Evolutionary conservation across 1,139 yeast genomes (phyloP).

Genomic region (Zygoascus meyerae): DNA sequence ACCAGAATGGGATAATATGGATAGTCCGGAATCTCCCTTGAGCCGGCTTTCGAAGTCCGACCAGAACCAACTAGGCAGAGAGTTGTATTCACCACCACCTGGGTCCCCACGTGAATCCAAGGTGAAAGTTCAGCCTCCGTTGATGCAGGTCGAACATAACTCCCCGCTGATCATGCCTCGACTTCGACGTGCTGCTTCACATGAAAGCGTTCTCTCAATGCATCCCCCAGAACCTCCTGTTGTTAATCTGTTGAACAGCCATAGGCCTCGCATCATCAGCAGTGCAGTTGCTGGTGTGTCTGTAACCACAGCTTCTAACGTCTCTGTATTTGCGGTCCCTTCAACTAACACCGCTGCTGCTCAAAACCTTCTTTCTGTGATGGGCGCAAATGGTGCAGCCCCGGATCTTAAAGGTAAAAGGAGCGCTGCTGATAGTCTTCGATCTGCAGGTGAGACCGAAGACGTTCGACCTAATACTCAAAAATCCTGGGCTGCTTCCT

Average conservation of each 20-base stretch:
- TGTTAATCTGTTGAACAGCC: no score
- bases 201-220: conserved; percentile 18
- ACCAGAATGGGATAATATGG: not conserved
- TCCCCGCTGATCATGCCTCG: conserved; percentile 10
- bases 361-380: not conserved
- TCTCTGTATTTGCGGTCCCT: not conserved
- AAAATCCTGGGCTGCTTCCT: conserved; percentile 6
- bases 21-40: not conserved
- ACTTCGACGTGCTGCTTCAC: conserved; percentile 17
- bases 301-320: not conserved
- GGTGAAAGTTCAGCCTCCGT: not conserved
- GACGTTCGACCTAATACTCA: no score
- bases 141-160: conserved; percentile 4
- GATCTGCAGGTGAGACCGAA: conserved; percentile 3
- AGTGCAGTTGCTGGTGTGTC: not conserved
- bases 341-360: not conserved
- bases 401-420: conserved; percentile 1
- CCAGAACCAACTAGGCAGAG: no score
- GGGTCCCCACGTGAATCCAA: not conserved
- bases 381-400: not conserved
- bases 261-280: no score
- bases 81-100: conserved; percentile 1
- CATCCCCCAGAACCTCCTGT: not conserved
- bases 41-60: not conserved
- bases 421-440: conserved; percentile 5